Evolutionary conservation across 2,329 filamentous ascomycete species (phyloP).

Genomic region (Chaetomiaceae sp.): DNA sequence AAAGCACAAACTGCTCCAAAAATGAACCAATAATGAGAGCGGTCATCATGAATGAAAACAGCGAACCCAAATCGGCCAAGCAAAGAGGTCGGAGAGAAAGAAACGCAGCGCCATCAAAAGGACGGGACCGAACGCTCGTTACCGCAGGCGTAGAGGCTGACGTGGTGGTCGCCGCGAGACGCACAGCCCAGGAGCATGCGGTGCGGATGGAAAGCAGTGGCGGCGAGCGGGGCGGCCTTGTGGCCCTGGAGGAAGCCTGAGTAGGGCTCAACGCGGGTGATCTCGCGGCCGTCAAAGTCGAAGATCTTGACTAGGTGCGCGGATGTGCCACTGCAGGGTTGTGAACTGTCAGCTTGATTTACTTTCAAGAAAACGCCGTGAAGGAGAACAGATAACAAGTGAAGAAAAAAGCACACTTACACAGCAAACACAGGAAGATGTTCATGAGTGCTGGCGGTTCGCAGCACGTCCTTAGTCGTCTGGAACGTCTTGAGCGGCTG

Average conservation of each 20-base stretch:
- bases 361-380: slow-evolving; percentile 26
- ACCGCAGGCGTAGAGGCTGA: slow-evolving; percentile 78
- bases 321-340: slow-evolving; percentile 73
- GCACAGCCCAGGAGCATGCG: slow-evolving; percentile 85
- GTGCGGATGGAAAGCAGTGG: slow-evolving; percentile 93
- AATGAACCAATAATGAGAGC: no score
- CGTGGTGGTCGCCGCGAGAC: slow-evolving; percentile 77
- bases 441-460: slow-evolving; percentile 88
- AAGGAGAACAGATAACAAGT: background rate
- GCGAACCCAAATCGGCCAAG: no score
- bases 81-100: no score
- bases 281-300: slow-evolving; percentile 73
- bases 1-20: no score
- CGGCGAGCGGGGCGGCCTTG: slow-evolving; percentile 73
- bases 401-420: slow-evolving; percentile 49
- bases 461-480: slow-evolving; percentile 69
- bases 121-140: slow-evolving; percentile 29
- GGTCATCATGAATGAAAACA: no score
- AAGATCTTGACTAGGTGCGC: slow-evolving; percentile 85
- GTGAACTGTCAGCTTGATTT: no score
- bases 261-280: slow-evolving; percentile 84
- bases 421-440: slow-evolving; percentile 93
- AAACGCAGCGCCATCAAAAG: no score
- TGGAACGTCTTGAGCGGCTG: slow-evolving; percentile 66
- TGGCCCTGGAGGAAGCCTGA: slow-evolving; percentile 80